Evolutionary conservation across 2,329 filamentous ascomycete genomes (phyloP), one percentile per base, ranked within the genome.

Genomic region (Daldinia sp.): DNA sequence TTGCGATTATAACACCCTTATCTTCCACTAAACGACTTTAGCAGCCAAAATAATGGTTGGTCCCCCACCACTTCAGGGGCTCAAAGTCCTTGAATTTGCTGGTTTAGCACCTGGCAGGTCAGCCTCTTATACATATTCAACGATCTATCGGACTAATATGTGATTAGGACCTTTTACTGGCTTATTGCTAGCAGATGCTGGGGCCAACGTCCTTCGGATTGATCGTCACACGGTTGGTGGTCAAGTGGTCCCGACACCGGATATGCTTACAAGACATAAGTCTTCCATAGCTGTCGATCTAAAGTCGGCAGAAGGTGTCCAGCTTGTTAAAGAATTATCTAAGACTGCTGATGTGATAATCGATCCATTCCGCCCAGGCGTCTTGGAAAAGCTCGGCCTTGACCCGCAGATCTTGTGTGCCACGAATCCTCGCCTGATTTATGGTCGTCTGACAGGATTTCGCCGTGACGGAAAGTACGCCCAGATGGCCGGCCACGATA

Each of bases 401-500:
- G 90, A 89, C 0, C 95, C 95, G 6, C 85, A 87, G 0, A 86
- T 87, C 0, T 84, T 98, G 6, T 82, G 89, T 30, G 82, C 81
- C 26, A 77, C 87, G 18, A 97, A 98, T 79, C 91, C 90, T 10
- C 84, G 90, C 0, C 82, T 98, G 1, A 89, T 98, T 60, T 89
- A 97, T 63, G 93, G 88, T 6, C 90, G 95, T 44, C 91, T 98
- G 87, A 96, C 94, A 2, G 95, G 95, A 0, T 98, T 98, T 80
- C 86, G 95, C 12, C 86, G 94, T 42, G 93, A 97, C 80, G 95
- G 94, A 0, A 90, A 89, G 74, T 98, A 97, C 81, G 88, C 87
- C 54, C 82, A 87, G 75, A 98, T 97, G 94, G 94, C 94, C 0
- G 94, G 94, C 50, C 94, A 98, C 78, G 94, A 98, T 78, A 97